A percentile compares a stretch with the other conserved stretches of the same genome.
Conservation (phyloP, 495 filamentous ascomycete species). For the Aspergillus asperescens region DNA sequence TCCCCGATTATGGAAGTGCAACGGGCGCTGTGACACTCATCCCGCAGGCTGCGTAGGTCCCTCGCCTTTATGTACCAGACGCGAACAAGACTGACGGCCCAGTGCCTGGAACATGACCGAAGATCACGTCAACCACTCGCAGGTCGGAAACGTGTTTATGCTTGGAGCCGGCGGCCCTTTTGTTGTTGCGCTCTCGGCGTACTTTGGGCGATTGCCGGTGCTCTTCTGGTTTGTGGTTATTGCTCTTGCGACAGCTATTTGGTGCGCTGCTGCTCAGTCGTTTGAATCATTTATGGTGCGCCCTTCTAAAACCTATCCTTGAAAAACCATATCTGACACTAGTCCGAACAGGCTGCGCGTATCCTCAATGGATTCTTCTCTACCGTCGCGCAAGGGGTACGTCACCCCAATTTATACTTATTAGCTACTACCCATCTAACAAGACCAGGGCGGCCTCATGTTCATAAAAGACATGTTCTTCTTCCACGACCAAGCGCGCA, state of each 20-base stretch:
- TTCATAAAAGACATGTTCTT: slow-evolving; percentile 64
- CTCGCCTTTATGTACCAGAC: background rate
- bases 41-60: slow-evolving; percentile 42
- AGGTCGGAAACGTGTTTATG: slow-evolving; percentile 56
- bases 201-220: slow-evolving; percentile 54
- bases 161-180: slow-evolving; percentile 52
- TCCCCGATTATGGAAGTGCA: slow-evolving; percentile 54
- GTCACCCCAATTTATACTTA: background rate
- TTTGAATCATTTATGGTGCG: slow-evolving; percentile 49
- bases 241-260: slow-evolving; percentile 44
- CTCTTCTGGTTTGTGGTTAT: slow-evolving; percentile 54
- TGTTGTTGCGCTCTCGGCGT: slow-evolving; percentile 50
- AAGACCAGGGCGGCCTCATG: slow-evolving; percentile 48
- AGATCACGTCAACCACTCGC: slow-evolving; percentile 50
- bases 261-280: slow-evolving; percentile 48
- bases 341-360: slow-evolving; percentile 38
- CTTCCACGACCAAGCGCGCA: slow-evolving; percentile 57
- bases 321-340: background rate
- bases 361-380: slow-evolving; percentile 62
- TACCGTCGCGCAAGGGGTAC: slow-evolving; percentile 46
- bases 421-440: background rate
- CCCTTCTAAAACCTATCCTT: background rate
- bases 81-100: background rate
- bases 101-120: slow-evolving; percentile 44
- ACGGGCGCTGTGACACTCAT: slow-evolving; percentile 51